Conservation (phyloP, 2,329 filamentous ascomycete genomes). For the Dothistroma septosporum region DNA sequence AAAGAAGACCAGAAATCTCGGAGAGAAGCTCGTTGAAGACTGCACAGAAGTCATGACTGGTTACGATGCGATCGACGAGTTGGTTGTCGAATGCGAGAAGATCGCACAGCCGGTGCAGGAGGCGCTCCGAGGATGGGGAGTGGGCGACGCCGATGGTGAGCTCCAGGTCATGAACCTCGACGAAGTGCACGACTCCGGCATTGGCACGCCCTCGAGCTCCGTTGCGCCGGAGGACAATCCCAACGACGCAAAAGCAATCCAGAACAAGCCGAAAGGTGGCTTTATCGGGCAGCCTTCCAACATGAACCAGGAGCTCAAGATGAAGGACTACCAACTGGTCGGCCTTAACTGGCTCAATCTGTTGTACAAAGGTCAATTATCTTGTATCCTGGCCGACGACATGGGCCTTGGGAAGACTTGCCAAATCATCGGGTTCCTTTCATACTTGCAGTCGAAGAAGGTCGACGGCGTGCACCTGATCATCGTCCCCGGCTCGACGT, state of each 20-base stretch:
- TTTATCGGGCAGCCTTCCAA: conserved; percentile 64
- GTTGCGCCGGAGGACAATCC: conserved; percentile 27
- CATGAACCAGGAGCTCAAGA: conserved; percentile 69
- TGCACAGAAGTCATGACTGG: conserved; percentile 70
- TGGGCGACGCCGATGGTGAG: conserved; percentile 58
- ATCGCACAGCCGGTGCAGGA: conserved; percentile 64
- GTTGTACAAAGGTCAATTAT: conserved; percentile 72
- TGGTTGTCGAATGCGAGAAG: conserved; percentile 71
- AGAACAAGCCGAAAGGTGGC: conserved; percentile 46
- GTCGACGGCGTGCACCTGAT: conserved; percentile 72
- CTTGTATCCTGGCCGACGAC: conserved; percentile 91
- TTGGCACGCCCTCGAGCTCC: conserved; percentile 56
- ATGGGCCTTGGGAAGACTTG: conserved; percentile 96
- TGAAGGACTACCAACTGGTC: conserved; percentile 93
- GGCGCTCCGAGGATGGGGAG: conserved; percentile 65
- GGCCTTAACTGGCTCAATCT: conserved; percentile 92
- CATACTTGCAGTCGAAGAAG: conserved; percentile 69
- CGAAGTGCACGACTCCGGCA: conserved; percentile 59
- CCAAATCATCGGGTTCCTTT: conserved; percentile 88
- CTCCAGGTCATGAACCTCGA: conserved; percentile 56
- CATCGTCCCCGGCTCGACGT: conserved; percentile 85
- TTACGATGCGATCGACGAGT: conserved; percentile 76
- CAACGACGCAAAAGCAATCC: conserved; percentile 22
- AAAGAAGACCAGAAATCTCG: conserved; percentile 51
- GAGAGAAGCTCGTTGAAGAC: conserved; percentile 63